A percentile compares a stretch with the other conserved stretches of the same genome.
These are phyloP conservation scores for Rhodotorula paludigena DNA, from an alignment of 768 basidiomycete genomes.

Conservation along the genomic window DNA sequence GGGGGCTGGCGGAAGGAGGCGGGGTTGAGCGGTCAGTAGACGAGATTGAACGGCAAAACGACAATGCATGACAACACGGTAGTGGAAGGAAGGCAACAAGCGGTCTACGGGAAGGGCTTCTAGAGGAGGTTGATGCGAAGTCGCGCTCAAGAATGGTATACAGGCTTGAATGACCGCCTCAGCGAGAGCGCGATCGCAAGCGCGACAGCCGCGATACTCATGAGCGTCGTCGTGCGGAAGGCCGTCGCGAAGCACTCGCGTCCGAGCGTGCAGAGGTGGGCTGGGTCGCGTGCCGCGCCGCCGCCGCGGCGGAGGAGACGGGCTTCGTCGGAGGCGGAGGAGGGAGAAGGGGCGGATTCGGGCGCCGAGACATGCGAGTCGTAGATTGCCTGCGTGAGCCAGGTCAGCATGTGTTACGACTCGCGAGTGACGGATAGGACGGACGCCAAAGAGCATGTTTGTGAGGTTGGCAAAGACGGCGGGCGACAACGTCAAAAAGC, in stretches of 20 bases:
- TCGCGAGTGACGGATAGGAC: background rate
- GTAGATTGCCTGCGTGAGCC: slow-evolving; percentile 18
- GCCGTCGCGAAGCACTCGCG: slow-evolving; percentile 24
- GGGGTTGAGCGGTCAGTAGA: too few species aligned
- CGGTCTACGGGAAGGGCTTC: background rate
- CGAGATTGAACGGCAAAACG: too few species aligned
- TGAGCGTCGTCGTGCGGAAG: slow-evolving; percentile 21
- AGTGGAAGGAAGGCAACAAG: too few species aligned
- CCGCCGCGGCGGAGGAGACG: background rate
- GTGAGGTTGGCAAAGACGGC: slow-evolving; percentile 11
- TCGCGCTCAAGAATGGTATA: background rate
- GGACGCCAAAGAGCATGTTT: slow-evolving; percentile 19
- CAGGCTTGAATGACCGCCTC: slow-evolving; percentile 16
- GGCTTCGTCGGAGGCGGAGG: background rate
- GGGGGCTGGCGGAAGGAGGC: slow-evolving; percentile 8
- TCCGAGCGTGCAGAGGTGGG: slow-evolving; percentile 23
- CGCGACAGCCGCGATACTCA: slow-evolving; percentile 9
- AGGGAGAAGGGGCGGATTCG: background rate
- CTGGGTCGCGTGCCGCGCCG: background rate
- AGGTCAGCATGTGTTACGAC: background rate
- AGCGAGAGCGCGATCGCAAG: slow-evolving; percentile 8
- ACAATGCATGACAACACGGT: too few species aligned
- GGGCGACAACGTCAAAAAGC: slow-evolving; percentile 3
- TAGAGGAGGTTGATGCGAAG: too few species aligned
- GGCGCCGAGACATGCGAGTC: slow-evolving; percentile 28